phyloP scores from a whole-genome alignment of 495 filamentous ascomycete species.

The Lineolata rhizophorae region DNA sequence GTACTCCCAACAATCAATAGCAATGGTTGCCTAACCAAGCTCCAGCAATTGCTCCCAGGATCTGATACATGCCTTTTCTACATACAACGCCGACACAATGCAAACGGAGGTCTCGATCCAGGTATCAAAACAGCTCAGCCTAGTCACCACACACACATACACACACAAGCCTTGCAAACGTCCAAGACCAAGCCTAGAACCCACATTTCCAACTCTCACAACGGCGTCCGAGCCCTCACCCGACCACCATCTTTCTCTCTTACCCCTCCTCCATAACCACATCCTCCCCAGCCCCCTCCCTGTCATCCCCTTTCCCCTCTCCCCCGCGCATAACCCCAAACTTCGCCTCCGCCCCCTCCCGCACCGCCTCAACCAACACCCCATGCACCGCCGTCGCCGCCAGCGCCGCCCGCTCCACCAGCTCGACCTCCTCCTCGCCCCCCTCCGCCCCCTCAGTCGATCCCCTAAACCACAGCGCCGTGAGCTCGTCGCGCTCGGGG shows the following conservation, averaged over 20 bases:
- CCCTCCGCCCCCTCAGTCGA: conserved; percentile 2
- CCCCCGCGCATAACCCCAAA: neutral
- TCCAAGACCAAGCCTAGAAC: no score
- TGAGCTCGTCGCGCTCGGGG: conserved; percentile 71
- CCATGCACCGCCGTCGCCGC: conserved; percentile 32
- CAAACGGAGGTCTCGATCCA: no score
- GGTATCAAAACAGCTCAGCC: no score
- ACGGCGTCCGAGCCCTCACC: no score
- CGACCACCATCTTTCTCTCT: neutral
- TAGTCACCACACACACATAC: no score
- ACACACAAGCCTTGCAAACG: no score
- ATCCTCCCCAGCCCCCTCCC: neutral
- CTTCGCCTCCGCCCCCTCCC: neutral
- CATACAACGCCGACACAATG: no score
- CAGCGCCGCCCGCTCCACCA: neutral
- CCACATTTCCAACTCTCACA: no score
- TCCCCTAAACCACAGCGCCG: conserved; percentile 89
- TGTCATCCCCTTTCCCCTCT: neutral
- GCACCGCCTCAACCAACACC: neutral
- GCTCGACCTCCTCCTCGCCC: neutral
- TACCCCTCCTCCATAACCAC: neutral
- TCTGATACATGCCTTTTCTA: no score
- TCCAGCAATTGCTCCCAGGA: no score
- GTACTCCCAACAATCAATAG: no score
- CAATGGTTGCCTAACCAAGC: no score